Evolutionary conservation across 768 basidiomycete species (phyloP).

Genomic region (Leccinum arenicola): DNA sequence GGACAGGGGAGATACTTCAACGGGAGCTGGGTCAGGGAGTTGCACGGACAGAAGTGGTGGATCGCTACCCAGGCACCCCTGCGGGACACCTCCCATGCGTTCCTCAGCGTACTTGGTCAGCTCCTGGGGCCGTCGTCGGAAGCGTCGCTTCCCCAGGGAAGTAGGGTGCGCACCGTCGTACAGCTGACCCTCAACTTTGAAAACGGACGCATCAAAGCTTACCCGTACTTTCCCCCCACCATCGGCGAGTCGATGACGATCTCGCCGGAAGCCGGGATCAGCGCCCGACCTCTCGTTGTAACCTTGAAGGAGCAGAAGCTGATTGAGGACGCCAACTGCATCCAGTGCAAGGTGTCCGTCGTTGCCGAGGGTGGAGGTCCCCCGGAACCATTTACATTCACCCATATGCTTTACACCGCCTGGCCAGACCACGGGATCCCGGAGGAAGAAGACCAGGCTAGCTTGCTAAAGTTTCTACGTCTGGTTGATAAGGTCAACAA

Average conservation of each 20-base stretch:
- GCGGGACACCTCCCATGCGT: conserved; percentile 64
- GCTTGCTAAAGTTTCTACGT: conserved; percentile 57
- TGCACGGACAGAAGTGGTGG: conserved; percentile 73
- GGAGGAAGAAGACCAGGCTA: conserved; percentile 51
- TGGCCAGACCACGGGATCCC: conserved; percentile 93
- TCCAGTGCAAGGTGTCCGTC: conserved; percentile 60
- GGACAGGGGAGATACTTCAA: conserved; percentile 64
- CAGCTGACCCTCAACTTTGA: conserved; percentile 80
- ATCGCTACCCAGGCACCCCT: conserved; percentile 85
- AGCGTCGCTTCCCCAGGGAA: conserved; percentile 27
- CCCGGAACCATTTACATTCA: conserved; percentile 48
- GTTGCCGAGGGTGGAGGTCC: conserved; percentile 32
- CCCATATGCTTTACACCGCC: conserved; percentile 67
- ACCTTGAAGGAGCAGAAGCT: conserved; percentile 47
- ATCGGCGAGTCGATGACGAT: conserved; percentile 53
- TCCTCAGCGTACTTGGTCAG: conserved; percentile 67
- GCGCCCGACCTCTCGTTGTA: conserved; percentile 49
- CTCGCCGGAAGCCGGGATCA: conserved; percentile 42
- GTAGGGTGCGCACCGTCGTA: conserved; percentile 69
- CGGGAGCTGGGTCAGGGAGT: conserved; percentile 82
- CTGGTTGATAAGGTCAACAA: conserved; percentile 66
- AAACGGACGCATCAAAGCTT: conserved; percentile 66
- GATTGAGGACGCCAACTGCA: conserved; percentile 57
- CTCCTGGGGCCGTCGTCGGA: conserved; percentile 37
- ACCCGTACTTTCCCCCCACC: conserved; percentile 67